These are phyloP conservation scores for Albifimbria verrucaria DNA, from an alignment of 2,329 filamentous ascomycete species.

Conservation along the genomic window DNA sequence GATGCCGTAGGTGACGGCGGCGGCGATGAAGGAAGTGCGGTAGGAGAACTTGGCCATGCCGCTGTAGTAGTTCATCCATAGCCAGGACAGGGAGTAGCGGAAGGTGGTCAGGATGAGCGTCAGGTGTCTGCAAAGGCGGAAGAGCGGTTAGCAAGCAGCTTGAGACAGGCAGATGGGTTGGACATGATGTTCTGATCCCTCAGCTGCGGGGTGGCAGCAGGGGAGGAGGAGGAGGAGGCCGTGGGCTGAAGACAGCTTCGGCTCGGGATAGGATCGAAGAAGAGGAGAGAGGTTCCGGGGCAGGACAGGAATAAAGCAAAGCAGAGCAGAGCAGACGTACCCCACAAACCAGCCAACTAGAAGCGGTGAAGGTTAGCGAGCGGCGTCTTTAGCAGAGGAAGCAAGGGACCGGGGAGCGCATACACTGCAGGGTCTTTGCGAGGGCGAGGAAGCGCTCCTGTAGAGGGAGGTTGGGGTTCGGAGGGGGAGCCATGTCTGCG, in stretches of 20 bases:
- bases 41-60: conserved; percentile 79
- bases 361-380: conserved; percentile 16
- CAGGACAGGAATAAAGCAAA: conserved; percentile 6
- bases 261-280: no score
- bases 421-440: conserved; percentile 90
- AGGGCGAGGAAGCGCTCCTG: conserved; percentile 72
- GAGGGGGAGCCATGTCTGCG: conserved; percentile 65
- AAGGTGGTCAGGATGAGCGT: conserved; percentile 78
- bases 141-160: not conserved
- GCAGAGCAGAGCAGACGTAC: conserved; percentile 51
- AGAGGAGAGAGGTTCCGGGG: not conserved
- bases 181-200: not conserved
- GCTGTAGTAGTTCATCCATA: conserved; percentile 83
- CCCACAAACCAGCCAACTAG: conserved; percentile 76
- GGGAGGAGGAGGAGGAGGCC: not conserved
- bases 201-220: not conserved
- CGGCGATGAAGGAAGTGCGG: conserved; percentile 84
- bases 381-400: conserved; percentile 7
- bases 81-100: conserved; percentile 81
- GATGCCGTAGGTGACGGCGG: conserved; percentile 91
- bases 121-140: conserved; percentile 62
- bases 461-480: conserved; percentile 65
- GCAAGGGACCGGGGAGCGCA: conserved; percentile 30
- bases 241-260: not conserved
- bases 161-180: not conserved